A percentile compares a stretch with the other conserved stretches of the same genome.
Evolutionary conservation across 2,329 filamentous ascomycete species (phyloP).

Genomic region (Cercospora zeina): DNA sequence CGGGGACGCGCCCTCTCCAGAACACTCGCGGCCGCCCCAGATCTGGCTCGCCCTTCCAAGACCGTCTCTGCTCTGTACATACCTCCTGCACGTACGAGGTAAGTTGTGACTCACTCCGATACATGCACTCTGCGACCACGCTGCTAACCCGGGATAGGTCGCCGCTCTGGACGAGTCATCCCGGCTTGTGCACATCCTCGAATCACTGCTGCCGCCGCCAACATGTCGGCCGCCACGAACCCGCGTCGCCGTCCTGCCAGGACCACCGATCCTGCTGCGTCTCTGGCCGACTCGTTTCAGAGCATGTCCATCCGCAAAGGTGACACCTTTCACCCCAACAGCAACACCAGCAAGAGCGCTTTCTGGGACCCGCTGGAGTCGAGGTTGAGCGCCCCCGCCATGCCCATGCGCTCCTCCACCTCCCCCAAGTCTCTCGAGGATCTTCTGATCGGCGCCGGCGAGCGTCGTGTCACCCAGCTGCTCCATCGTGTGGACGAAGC

Average conservation of each 20-base stretch:
- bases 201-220: slow-evolving; percentile 25
- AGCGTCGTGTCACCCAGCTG: slow-evolving; percentile 48
- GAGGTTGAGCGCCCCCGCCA: slow-evolving; percentile 38
- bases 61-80: background rate
- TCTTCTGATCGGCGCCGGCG: slow-evolving; percentile 49
- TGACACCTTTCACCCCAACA: slow-evolving; percentile 51
- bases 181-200: slow-evolving; percentile 26
- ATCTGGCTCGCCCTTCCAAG: background rate
- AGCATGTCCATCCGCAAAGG: slow-evolving; percentile 52
- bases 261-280: slow-evolving; percentile 39
- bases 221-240: slow-evolving; percentile 42
- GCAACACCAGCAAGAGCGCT: slow-evolving; percentile 46
- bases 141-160: slow-evolving; percentile 24
- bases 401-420: slow-evolving; percentile 52
- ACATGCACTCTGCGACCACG: slow-evolving; percentile 17
- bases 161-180: slow-evolving; percentile 21
- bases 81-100: background rate
- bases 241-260: slow-evolving; percentile 50
- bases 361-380: slow-evolving; percentile 42
- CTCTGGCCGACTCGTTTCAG: slow-evolving; percentile 42
- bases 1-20: background rate
- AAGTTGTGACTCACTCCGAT: slow-evolving; percentile 26
- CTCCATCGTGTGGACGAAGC: slow-evolving; percentile 50
- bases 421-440: slow-evolving; percentile 52
- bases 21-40: background rate